Percentiles rank a stretch among this genome's conserved stretches.
These are phyloP conservation scores for Xylaria longipes DNA, from an alignment of 495 filamentous ascomycete genomes.

Conservation along the genomic window DNA sequence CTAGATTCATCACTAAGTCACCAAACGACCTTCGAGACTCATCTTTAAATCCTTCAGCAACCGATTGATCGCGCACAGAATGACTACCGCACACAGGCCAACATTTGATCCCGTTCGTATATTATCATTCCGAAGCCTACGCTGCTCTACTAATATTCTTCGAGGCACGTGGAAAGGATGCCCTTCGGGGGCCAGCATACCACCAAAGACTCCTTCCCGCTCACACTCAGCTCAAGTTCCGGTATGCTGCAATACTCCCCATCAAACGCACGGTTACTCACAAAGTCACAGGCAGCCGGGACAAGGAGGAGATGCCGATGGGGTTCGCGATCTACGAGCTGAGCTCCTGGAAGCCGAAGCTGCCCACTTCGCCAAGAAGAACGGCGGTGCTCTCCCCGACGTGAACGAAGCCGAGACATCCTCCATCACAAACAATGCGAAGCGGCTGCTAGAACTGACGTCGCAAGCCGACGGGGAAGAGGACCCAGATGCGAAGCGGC, in stretches of 20 bases:
- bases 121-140: not conserved
- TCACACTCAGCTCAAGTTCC: constrained; percentile 86
- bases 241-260: constrained; percentile 52
- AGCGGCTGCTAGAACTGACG: constrained; percentile 68
- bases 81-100: constrained; percentile 85
- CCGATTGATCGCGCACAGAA: constrained; percentile 42
- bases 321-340: constrained; percentile 82
- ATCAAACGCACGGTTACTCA: not conserved
- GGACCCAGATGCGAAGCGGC: constrained; percentile 81
- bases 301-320: constrained; percentile 85
- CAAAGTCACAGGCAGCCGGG: constrained; percentile 68
- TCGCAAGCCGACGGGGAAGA: constrained; percentile 57
- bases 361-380: constrained; percentile 83
- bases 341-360: constrained; percentile 91
- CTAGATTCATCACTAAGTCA: not conserved
- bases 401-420: constrained; percentile 45
- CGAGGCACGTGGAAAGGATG: constrained; percentile 92
- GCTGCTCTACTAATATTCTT: constrained; percentile 33
- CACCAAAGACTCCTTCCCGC: constrained; percentile 95
- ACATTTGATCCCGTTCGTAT: constrained; percentile 86
- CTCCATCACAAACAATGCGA: constrained; percentile 53
- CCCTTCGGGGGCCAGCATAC: constrained; percentile 90
- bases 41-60: not conserved
- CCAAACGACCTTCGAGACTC: constrained; percentile 12
- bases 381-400: constrained; percentile 57